Percentiles rank a stretch among this genome's conserved stretches.
Evolutionary conservation across 108 stramenopile species (phyloP).

Genomic region (Nitzschia sp.): DNA sequence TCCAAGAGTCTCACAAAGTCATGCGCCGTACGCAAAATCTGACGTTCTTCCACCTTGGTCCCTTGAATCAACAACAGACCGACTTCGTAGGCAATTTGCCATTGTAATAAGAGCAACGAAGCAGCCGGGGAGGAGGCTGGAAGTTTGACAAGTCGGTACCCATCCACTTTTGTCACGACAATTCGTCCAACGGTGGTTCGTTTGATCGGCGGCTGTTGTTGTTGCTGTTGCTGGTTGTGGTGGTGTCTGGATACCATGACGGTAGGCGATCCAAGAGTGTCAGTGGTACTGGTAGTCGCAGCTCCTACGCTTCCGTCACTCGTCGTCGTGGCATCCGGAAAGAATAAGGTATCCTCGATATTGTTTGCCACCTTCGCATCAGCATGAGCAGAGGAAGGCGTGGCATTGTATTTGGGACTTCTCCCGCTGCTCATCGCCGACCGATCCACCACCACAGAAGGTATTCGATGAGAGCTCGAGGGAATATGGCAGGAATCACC

Average conservation of each 20-base stretch:
- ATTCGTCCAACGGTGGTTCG: constrained; percentile 28
- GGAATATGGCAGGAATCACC: constrained; percentile 3
- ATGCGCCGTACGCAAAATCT: constrained; percentile 37
- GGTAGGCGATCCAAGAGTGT: background rate
- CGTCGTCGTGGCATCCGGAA: background rate
- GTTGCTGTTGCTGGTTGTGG: too few species aligned
- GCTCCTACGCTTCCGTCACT: background rate
- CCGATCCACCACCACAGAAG: too few species aligned
- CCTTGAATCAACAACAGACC: constrained; percentile 43
- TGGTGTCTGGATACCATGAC: background rate
- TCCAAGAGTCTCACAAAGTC: constrained; percentile 30
- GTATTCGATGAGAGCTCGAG: background rate
- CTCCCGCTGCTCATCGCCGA: too few species aligned
- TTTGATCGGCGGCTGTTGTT: too few species aligned
- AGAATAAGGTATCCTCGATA: background rate
- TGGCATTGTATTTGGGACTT: background rate
- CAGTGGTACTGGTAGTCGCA: background rate
- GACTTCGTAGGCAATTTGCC: constrained; percentile 68
- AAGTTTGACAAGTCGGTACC: constrained; percentile 27
- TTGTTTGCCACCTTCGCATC: too few species aligned
- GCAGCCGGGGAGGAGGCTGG: background rate
- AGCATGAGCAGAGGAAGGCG: too few species aligned
- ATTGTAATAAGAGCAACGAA: constrained; percentile 20
- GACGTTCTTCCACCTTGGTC: constrained; percentile 45
- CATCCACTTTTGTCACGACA: constrained; percentile 45